Base-by-base conservation (phyloP, 345 rosid genomes). In the Litchi chinensis region DNA sequence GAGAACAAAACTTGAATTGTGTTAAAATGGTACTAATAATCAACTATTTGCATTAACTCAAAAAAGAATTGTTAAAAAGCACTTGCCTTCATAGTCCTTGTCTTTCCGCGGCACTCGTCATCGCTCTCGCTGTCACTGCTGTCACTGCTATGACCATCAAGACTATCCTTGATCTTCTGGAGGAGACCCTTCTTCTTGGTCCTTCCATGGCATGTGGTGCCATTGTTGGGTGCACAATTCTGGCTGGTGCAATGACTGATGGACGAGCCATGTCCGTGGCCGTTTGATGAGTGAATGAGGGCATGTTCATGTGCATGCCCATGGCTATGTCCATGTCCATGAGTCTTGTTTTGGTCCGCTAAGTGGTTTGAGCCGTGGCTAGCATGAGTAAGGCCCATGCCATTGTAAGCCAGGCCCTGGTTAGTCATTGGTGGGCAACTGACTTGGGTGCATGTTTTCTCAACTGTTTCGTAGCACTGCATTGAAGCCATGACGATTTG, bases 401-500 rank as follows among this genome's bases (percentile, higher is more conserved):
- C 50, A 46, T 46, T 1, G 2, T 83, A 40, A 62, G 21, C 41
- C 63, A 12, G 4, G 10, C 44, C 44, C 44, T 64, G 57, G 19
- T 71, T 28, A 21, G 18, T 21, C 60, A 70, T 0, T 21, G 60
- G n/a, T 16, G 6, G 22, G 52, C 16, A 73, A 19, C 43, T 28
- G 5, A 70, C 79, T 75, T 69, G 79, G 67, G 19, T 52, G 71
- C 59, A 60, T 21, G 68, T 11, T 56, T 77, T 60, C 43, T 83
- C 81, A 13, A 22, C 26, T 21, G 10, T n/a, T 71, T 67, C 32
- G 65, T 5, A 60, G 46, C 67, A 70, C n/a, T 80, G 81, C 39
- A 41, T 0, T 32, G 86, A 74, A 46, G 79, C 79, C 86, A 83
- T 77, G 76, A 68, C 6, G 26, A 32, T 74, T 24, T 13, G 15